These are phyloP conservation scores for Globisporangium spiculum DNA, from an alignment of 352 stramenopile genomes.

Conservation along the genomic window DNA sequence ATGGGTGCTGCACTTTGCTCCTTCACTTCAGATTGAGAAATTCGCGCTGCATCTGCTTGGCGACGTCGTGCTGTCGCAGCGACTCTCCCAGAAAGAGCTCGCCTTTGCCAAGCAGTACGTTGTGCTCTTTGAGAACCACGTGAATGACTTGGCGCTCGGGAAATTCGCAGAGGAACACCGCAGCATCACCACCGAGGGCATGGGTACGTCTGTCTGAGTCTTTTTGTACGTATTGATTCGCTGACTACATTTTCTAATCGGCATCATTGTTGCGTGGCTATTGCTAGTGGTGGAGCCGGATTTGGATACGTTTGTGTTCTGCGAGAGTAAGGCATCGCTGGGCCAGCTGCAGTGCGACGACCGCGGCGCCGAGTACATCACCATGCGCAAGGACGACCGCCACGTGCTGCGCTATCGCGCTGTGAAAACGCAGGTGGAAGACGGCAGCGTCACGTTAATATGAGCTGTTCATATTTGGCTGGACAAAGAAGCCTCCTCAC, in stretches of 20 bases:
- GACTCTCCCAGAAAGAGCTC: conserved; percentile 69
- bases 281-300: conserved; percentile 63
- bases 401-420: conserved; percentile 74
- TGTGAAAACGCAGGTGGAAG: conserved; percentile 54
- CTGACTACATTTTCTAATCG: not conserved
- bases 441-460: conserved; percentile 53
- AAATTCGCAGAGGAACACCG: conserved; percentile 70
- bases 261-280: too few relatives aligned
- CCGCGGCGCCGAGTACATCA: conserved; percentile 59
- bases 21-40: conserved; percentile 57
- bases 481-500: not conserved
- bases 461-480: conserved; percentile 8
- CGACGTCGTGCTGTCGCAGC: conserved; percentile 39
- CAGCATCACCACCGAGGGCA: conserved; percentile 52
- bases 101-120: conserved; percentile 75
- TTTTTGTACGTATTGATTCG: not conserved
- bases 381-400: conserved; percentile 54
- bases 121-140: conserved; percentile 66
- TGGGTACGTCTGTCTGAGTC: conserved; percentile 40
- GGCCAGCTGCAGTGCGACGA: conserved; percentile 71
- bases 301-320: conserved; percentile 82
- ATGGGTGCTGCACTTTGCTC: not conserved
- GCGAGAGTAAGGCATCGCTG: conserved; percentile 55
- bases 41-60: conserved; percentile 63
- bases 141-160: conserved; percentile 56